phyloP scores from a whole-genome alignment of 176 grass and related monocot genomes.

The Phoenix roebelenii region DNA sequence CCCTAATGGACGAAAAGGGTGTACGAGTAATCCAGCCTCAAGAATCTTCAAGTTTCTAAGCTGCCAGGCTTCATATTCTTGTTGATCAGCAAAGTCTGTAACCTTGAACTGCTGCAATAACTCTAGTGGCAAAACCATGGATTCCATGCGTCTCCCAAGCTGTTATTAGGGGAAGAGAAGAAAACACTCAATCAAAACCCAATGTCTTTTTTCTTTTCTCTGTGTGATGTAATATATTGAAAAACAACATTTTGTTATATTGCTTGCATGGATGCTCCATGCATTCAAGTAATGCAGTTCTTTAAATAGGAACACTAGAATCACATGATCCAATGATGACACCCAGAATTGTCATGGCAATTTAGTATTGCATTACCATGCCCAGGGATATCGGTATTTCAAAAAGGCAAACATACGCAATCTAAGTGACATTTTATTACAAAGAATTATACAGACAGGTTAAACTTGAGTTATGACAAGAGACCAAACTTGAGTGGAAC shows the following conservation, averaged over 20 bases:
- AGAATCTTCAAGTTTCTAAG: constrained; percentile 80
- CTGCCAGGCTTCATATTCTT: constrained; percentile 78
- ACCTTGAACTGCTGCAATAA: constrained; percentile 93
- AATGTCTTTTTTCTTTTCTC: neutral
- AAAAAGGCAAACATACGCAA: too few relatives aligned
- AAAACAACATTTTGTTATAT: neutral
- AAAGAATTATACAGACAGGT: too few relatives aligned
- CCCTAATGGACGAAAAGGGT: constrained; percentile 60
- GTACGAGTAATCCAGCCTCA: constrained; percentile 73
- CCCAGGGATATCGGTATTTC: too few relatives aligned
- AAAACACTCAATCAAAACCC: neutral
- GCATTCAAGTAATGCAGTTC: too few relatives aligned
- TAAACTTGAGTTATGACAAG: too few relatives aligned
- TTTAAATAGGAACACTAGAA: too few relatives aligned
- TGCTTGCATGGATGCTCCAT: too few relatives aligned
- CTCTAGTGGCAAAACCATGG: constrained; percentile 91
- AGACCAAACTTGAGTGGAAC: too few relatives aligned
- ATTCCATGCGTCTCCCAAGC: constrained; percentile 72
- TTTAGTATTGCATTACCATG: too few relatives aligned
- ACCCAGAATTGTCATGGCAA: too few relatives aligned
- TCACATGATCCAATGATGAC: too few relatives aligned
- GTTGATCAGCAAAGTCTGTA: constrained; percentile 68
- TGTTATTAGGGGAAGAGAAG: constrained; percentile 18
- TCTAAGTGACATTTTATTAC: too few relatives aligned
- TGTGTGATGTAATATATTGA: neutral